Evolutionary conservation across 768 basidiomycete species (phyloP).

Genomic region (Calocybe cyanea): DNA sequence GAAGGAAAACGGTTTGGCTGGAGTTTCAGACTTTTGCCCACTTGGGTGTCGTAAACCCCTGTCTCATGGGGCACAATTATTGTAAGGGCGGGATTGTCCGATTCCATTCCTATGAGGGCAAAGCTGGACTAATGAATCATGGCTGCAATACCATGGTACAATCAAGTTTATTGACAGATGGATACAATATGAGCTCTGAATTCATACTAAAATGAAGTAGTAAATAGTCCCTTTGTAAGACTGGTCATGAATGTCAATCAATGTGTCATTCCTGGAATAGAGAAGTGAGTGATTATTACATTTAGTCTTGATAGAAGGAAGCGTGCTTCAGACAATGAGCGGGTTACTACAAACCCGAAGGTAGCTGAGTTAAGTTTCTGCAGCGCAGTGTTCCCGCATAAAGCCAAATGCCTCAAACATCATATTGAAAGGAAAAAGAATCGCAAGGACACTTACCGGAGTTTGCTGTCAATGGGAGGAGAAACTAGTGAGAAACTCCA

Average conservation of each 20-base stretch:
- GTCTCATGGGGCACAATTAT: neutral
- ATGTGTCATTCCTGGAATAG: no score
- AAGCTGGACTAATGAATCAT: no score
- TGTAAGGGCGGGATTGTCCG: slow-evolving; percentile 12
- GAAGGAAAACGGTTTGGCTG: no score
- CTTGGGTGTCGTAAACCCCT: neutral
- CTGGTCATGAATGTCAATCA: no score
- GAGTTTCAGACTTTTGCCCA: neutral
- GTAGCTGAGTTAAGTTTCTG: slow-evolving; percentile 90
- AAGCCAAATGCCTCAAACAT: slow-evolving; percentile 97
- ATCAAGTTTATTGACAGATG: no score
- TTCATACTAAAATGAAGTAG: no score
- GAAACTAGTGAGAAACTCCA: neutral
- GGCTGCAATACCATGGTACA: no score
- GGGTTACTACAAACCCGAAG: slow-evolving; percentile 59
- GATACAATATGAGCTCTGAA: no score
- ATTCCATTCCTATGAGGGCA: slow-evolving; percentile 1
- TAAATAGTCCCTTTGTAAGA: no score
- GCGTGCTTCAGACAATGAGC: slow-evolving; percentile 37
- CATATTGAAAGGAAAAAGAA: slow-evolving; percentile 31
- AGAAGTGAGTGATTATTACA: no score
- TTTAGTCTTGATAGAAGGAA: no score
- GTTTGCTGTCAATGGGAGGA: neutral
- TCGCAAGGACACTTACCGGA: slow-evolving; percentile 25
- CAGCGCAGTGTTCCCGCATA: slow-evolving; percentile 72